Conservation (phyloP, 2,329 filamentous ascomycete species). For the Paecilomyces dactylethromorphus region DNA sequence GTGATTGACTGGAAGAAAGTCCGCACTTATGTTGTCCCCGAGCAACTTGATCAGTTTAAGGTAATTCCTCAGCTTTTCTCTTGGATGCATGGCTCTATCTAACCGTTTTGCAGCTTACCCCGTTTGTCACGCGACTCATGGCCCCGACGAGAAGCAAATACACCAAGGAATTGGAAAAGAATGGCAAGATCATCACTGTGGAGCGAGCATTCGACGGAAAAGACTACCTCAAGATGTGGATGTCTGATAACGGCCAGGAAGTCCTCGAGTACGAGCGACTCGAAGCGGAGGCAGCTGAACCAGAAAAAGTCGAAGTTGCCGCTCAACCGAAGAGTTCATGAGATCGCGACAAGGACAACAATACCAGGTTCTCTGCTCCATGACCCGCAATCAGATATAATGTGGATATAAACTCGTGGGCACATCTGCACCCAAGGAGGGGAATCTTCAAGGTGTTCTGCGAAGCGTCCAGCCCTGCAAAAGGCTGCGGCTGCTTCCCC, state of each 20-base stretch:
- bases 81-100: constrained; percentile 4
- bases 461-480: background rate
- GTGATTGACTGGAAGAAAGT: constrained; percentile 80
- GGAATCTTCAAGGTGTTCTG: background rate
- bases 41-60: constrained; percentile 62
- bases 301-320: background rate
- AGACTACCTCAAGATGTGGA: constrained; percentile 34
- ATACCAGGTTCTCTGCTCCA: background rate
- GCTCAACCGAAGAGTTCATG: constrained; percentile 9
- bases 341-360: background rate
- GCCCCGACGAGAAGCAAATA: constrained; percentile 27
- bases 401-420: background rate
- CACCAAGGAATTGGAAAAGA: constrained; percentile 24
- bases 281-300: constrained; percentile 5
- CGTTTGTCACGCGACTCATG: constrained; percentile 40
- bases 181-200: constrained; percentile 17
- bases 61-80: constrained; percentile 38
- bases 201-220: constrained; percentile 26
- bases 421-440: background rate
- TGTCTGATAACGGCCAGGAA: constrained; percentile 28
- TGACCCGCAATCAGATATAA: background rate
- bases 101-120: constrained; percentile 30
- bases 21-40: constrained; percentile 79
- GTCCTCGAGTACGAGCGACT: constrained; percentile 18
- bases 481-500: background rate